These are phyloP conservation scores for Hypoxylon rickii DNA, from an alignment of 495 filamentous ascomycete species.

Conservation along the genomic window DNA sequence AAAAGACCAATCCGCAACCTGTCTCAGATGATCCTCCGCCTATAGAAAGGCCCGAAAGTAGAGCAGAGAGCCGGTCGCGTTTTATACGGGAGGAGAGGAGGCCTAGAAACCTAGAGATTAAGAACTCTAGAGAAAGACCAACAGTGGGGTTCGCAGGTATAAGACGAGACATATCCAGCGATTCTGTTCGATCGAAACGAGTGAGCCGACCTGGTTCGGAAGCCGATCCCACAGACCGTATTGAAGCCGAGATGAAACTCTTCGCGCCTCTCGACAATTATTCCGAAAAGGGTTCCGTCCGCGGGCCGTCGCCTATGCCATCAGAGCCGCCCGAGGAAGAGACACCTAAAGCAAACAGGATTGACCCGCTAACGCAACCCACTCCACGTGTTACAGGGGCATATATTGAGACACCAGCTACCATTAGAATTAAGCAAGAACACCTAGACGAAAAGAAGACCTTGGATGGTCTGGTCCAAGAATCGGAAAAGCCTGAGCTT, in stretches of 20 bases:
- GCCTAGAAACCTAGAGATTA: constrained; percentile 28
- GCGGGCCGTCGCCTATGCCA: constrained; percentile 49
- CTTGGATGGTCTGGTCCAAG: neutral
- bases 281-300: constrained; percentile 57
- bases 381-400: constrained; percentile 57
- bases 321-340: constrained; percentile 44
- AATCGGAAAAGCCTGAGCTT: constrained; percentile 1
- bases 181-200: constrained; percentile 45
- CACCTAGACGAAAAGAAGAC: constrained; percentile 5
- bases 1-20: constrained; percentile 16
- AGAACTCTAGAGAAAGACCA: constrained; percentile 36
- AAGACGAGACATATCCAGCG: constrained; percentile 39
- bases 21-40: constrained; percentile 5
- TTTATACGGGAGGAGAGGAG: constrained; percentile 19
- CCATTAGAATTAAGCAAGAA: constrained; percentile 43
- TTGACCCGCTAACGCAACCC: constrained; percentile 52
- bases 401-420: constrained; percentile 57
- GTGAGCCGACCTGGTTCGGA: constrained; percentile 53
- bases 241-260: constrained; percentile 57
- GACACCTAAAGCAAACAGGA: constrained; percentile 49
- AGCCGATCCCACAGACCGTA: constrained; percentile 59
- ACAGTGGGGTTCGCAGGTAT: constrained; percentile 50
- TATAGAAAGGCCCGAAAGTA: constrained; percentile 4
- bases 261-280: constrained; percentile 59
- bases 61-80: constrained; percentile 18